Evolutionary conservation across 2,329 filamentous ascomycete species (phyloP).

Genomic region (Aspergillus terreus): DNA sequence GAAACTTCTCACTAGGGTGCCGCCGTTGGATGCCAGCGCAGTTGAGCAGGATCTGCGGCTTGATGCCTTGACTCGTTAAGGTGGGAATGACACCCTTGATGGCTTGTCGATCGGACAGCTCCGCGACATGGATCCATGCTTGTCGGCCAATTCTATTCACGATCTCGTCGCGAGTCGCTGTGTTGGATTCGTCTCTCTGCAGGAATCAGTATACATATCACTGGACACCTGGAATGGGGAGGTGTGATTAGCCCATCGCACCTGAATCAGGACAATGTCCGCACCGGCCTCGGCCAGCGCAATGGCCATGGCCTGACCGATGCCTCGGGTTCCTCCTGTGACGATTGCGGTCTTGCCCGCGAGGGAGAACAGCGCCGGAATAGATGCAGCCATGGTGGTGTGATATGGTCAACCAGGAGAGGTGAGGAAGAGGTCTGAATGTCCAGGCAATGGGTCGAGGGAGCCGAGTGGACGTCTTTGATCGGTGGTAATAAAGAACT

Average conservation of each 20-base stretch:
- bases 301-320: conserved; percentile 46
- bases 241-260: conserved; percentile 12
- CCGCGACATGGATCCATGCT: conserved; percentile 42
- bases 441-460: too few species aligned
- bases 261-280: conserved; percentile 43
- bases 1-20: conserved; percentile 72
- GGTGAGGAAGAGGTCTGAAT: too few species aligned
- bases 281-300: conserved; percentile 47
- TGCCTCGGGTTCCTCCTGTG: conserved; percentile 47
- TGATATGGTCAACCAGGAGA: background rate
- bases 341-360: conserved; percentile 43
- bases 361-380: conserved; percentile 36
- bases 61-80: conserved; percentile 43
- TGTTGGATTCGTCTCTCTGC: conserved; percentile 53
- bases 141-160: conserved; percentile 37
- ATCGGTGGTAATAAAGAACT: background rate
- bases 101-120: conserved; percentile 40
- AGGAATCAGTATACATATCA: background rate
- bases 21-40: conserved; percentile 82
- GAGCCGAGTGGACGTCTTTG: background rate
- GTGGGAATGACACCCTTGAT: conserved; percentile 40
- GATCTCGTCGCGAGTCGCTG: conserved; percentile 40
- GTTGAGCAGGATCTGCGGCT: conserved; percentile 76
- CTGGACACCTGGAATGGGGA: background rate
- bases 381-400: conserved; percentile 24